Conservation (phyloP, 768 basidiomycete genomes). For the Tubosaeta brunneosetosa region DNA sequence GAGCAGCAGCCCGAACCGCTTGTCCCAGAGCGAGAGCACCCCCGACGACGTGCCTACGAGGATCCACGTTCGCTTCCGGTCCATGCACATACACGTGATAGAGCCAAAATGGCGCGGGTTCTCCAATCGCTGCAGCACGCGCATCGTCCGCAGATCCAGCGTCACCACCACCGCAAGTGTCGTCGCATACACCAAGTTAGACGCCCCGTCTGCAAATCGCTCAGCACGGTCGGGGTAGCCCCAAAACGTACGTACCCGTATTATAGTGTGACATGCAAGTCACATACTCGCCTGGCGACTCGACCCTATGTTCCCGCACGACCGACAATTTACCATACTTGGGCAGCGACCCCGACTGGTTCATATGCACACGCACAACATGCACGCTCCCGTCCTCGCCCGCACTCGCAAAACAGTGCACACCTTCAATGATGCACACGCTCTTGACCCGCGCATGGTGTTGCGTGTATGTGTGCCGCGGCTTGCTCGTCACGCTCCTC, state of each 20-base stretch:
- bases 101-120: constrained; percentile 85
- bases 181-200: constrained; percentile 82
- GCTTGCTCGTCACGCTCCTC: constrained; percentile 87
- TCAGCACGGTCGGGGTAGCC: background rate
- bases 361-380: constrained; percentile 77
- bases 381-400: constrained; percentile 82
- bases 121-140: constrained; percentile 66
- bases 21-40: constrained; percentile 88
- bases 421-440: constrained; percentile 79
- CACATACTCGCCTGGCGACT: constrained; percentile 72
- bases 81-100: constrained; percentile 80
- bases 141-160: constrained; percentile 84
- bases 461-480: constrained; percentile 64
- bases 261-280: constrained; percentile 81
- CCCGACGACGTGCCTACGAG: constrained; percentile 85
- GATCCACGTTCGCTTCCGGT: constrained; percentile 83
- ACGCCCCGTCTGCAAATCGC: constrained; percentile 53
- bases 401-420: constrained; percentile 86
- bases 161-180: constrained; percentile 71
- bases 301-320: constrained; percentile 75
- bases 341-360: constrained; percentile 61
- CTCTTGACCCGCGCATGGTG: constrained; percentile 64
- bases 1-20: constrained; percentile 84
- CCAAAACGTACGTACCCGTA: constrained; percentile 47
- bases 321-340: constrained; percentile 79